A percentile compares a stretch with the other conserved stretches of the same genome.
phyloP scores from a whole-genome alignment of 192 early-diverging fungal species.

The Physocladia obscura region DNA sequence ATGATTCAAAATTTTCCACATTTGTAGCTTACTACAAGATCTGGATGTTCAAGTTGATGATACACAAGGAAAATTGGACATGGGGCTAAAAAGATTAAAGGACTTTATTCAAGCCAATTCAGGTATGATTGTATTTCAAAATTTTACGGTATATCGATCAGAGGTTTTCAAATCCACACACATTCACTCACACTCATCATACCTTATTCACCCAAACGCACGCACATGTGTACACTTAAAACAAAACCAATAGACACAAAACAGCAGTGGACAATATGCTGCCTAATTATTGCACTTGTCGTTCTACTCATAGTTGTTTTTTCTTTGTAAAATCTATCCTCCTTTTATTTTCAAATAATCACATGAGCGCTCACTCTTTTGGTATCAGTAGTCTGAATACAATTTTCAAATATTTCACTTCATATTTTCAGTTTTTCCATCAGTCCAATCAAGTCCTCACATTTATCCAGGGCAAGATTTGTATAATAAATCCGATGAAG shows the following conservation, averaged over 20 bases:
- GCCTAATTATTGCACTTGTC: slow-evolving; percentile 46
- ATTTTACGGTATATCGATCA: not conserved
- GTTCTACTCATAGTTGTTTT: slow-evolving; percentile 46
- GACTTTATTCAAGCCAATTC: slow-evolving; percentile 55
- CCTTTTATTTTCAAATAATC: too few relatives aligned
- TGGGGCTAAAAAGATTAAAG: slow-evolving; percentile 50
- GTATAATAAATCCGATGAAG: too few relatives aligned
- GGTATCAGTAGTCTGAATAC: too few relatives aligned
- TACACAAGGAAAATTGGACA: slow-evolving; percentile 48
- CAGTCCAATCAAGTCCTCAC: too few relatives aligned
- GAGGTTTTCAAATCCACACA: not conserved
- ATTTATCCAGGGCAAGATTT: too few relatives aligned
- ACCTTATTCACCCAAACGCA: not conserved
- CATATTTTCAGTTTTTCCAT: too few relatives aligned
- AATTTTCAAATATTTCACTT: too few relatives aligned
- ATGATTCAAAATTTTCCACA: not conserved
- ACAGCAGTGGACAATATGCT: slow-evolving; percentile 49
- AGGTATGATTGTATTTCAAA: slow-evolving; percentile 26
- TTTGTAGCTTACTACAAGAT: slow-evolving; percentile 43
- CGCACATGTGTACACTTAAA: too few relatives aligned
- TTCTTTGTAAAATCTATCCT: slow-evolving; percentile 37
- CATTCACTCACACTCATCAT: not conserved
- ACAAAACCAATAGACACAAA: slow-evolving; percentile 39
- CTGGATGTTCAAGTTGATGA: slow-evolving; percentile 53
- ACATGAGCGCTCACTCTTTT: too few relatives aligned